A percentile compares a stretch with the other conserved stretches of the same genome.
Evolutionary conservation across 1,284 basidiomycete genomes (phyloP).

Genomic region (Ceraceosorus guamensis): DNA sequence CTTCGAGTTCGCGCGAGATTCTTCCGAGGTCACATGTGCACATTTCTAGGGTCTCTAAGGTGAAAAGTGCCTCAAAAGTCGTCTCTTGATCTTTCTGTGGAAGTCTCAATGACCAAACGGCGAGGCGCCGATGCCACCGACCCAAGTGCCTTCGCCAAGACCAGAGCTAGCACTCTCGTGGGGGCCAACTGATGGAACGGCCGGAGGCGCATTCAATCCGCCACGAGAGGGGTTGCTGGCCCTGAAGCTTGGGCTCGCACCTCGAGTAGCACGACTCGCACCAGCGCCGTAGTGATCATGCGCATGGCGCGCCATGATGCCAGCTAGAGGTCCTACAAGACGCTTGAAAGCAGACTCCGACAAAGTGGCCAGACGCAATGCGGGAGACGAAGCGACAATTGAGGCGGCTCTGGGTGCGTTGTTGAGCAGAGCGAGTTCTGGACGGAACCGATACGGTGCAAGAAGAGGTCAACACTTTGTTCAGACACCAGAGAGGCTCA

Average conservation of each 20-base stretch:
- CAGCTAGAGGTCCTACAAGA: constrained; percentile 77
- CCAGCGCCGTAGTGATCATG: constrained; percentile 36
- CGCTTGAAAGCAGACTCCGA: constrained; percentile 91
- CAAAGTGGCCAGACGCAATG: constrained; percentile 68
- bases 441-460: neutral
- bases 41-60: no score
- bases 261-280: neutral
- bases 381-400: constrained; percentile 64
- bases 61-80: no score
- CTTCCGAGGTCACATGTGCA: no score
- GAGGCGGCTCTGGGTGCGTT: constrained; percentile 85
- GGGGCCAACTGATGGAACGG: constrained; percentile 6
- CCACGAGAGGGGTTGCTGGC: neutral
- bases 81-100: no score
- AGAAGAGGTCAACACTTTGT: neutral
- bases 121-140: constrained; percentile 9
- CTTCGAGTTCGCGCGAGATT: no score
- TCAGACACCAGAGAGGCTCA: neutral
- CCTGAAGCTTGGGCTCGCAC: neutral
- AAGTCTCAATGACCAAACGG: constrained; percentile 5
- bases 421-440: constrained; percentile 76
- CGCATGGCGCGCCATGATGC: constrained; percentile 79
- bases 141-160: constrained; percentile 8
- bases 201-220: neutral
- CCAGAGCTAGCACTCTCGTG: neutral